Conservation (phyloP, 2,329 filamentous ascomycete species). For the Lasiodiplodia sp. region DNA sequence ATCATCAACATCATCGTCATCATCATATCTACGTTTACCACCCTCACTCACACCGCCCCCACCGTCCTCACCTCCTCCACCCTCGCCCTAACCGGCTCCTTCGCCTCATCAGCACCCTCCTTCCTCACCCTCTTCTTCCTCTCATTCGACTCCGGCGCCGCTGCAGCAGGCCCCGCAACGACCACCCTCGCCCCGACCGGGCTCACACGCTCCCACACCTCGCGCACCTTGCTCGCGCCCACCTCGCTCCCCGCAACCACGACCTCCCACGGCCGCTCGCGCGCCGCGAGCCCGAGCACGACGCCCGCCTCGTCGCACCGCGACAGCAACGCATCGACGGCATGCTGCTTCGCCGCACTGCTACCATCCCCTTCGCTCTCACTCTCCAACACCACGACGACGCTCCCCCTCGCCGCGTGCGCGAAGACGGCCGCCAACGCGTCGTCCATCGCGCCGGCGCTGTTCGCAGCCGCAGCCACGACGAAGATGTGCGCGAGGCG, state of each 20-base stretch:
- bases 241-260: constrained; percentile 5
- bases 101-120: neutral
- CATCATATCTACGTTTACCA: neutral
- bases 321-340: neutral
- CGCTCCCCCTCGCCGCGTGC: neutral
- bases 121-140: neutral
- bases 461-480: neutral
- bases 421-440: neutral
- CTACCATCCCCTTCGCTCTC: neutral
- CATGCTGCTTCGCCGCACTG: neutral
- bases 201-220: neutral
- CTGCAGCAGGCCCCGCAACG: neutral
- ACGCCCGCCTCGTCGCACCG: neutral
- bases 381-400: constrained; percentile 2
- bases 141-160: neutral
- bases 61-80: constrained; percentile 12
- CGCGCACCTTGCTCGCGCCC: neutral
- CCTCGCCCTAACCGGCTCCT: neutral
- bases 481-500: constrained; percentile 3
- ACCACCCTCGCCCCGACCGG: neutral
- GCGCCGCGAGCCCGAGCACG: constrained; percentile 4
- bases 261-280: constrained; percentile 31
- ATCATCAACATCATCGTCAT: too few relatives aligned
- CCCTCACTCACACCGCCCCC: constrained; percentile 1
- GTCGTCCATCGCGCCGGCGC: neutral